Evolutionary conservation across 83 land plant genomes (phyloP).

Genomic region (Diphasiastrum complanatum): DNA sequence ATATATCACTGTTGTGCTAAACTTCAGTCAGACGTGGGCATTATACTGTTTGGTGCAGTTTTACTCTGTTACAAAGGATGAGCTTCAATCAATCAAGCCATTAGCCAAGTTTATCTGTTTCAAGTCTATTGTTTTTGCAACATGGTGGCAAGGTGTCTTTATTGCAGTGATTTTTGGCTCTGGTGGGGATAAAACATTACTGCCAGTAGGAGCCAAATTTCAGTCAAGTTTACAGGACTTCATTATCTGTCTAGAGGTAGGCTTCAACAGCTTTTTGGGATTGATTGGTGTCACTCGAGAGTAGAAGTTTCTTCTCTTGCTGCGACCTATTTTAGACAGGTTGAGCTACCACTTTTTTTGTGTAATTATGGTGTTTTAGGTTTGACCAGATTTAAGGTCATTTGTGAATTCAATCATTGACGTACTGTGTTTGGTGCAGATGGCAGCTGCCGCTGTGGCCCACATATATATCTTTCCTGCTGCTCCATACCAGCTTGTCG

Average conservation of each 20-base stretch:
- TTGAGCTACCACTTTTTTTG: too few species aligned
- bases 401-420: too few species aligned
- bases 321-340: too few species aligned
- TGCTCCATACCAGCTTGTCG: constrained; percentile 75
- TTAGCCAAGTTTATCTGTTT: constrained; percentile 81
- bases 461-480: constrained; percentile 92
- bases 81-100: constrained; percentile 74
- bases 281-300: not conserved
- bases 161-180: constrained; percentile 67
- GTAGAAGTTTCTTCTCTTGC: too few species aligned
- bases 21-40: constrained; percentile 97
- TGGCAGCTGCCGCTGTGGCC: constrained; percentile 77
- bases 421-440: constrained; percentile 48
- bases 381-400: too few species aligned
- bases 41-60: constrained; percentile 88
- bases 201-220: constrained; percentile 37
- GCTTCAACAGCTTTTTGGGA: not conserved
- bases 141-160: constrained; percentile 98
- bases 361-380: too few species aligned
- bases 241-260: constrained; percentile 95
- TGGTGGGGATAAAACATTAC: constrained; percentile 6
- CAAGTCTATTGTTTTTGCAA: constrained; percentile 89
- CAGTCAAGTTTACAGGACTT: constrained; percentile 87
- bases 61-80: constrained; percentile 74
- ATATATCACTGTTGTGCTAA: constrained; percentile 70